Conservation (phyloP, 2,329 filamentous ascomycete species). For the Fusarium napiforme region DNA sequence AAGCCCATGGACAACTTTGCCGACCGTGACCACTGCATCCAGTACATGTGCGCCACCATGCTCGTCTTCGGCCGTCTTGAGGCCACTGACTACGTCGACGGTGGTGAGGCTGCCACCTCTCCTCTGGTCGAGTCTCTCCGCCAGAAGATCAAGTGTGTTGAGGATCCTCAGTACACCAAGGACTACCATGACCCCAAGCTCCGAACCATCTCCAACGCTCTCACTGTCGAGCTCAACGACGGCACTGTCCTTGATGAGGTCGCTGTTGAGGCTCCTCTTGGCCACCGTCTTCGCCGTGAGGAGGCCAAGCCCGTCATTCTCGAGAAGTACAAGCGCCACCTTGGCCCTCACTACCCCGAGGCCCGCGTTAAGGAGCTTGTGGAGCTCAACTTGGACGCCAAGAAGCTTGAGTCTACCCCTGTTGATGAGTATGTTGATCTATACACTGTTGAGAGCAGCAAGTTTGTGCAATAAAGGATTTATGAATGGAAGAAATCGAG, state of each 20-base stretch:
- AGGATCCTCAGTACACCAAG: constrained; percentile 92
- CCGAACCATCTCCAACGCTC: constrained; percentile 96
- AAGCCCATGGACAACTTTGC: constrained; percentile 99
- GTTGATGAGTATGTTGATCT: constrained; percentile 95
- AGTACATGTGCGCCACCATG: constrained; percentile 99
- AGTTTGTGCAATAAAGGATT: constrained; percentile 56
- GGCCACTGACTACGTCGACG: constrained; percentile 93
- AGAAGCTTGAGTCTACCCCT: constrained; percentile 80
- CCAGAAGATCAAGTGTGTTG: constrained; percentile 93
- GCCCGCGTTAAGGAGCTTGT: constrained; percentile 84
- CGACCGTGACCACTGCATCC: constrained; percentile 98
- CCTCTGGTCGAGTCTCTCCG: constrained; percentile 90
- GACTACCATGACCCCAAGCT: constrained; percentile 96
- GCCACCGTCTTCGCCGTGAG: constrained; percentile 88
- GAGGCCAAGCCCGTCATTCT: constrained; percentile 98
- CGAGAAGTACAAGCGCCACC: constrained; percentile 93
- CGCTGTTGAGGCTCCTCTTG: constrained; percentile 91
- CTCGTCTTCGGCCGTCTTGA: constrained; percentile 93
- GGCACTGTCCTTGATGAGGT: constrained; percentile 92
- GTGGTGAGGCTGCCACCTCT: constrained; percentile 89
- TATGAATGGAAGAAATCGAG: constrained; percentile 6
- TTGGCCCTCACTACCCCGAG: constrained; percentile 83
- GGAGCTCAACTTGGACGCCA: constrained; percentile 78
- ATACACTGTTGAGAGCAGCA: constrained; percentile 73
- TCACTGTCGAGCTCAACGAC: constrained; percentile 94